Evolutionary conservation across 2,329 filamentous ascomycete species (phyloP).

Genomic region (Aspergillus bombycis): DNA sequence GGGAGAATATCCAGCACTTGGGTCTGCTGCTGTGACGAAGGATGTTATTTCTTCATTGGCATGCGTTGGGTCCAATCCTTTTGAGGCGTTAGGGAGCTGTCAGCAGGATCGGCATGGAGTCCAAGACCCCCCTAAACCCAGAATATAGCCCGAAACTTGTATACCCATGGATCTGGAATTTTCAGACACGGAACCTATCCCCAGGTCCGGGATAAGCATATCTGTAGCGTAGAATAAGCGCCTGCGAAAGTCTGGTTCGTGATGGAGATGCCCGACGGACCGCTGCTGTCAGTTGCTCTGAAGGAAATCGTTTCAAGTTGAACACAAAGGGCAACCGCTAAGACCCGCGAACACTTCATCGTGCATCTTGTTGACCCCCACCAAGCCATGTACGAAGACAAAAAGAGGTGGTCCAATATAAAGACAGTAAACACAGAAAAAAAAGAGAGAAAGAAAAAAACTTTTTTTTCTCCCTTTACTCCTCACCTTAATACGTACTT

Average conservation of each 20-base stretch:
- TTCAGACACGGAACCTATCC: conserved; percentile 11
- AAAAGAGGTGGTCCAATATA: conserved; percentile 7
- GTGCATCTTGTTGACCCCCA: conserved; percentile 23
- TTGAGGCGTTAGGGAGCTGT: not conserved
- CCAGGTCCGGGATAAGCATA: conserved; percentile 30
- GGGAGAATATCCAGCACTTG: not conserved
- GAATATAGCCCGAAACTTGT: conserved; percentile 2
- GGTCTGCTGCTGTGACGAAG: not conserved
- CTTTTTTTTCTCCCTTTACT: not conserved
- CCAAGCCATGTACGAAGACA: conserved; percentile 17
- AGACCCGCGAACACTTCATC: conserved; percentile 26
- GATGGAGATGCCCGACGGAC: conserved; percentile 20
- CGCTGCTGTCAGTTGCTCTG: conserved; percentile 20
- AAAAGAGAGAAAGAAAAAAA: conserved; percentile 1
- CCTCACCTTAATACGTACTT: conserved; percentile 9
- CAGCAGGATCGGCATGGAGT: conserved; percentile 1
- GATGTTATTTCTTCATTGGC: not conserved
- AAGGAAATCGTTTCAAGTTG: not conserved
- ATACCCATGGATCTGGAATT: conserved; percentile 14
- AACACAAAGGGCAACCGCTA: conserved; percentile 21
- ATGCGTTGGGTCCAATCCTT: not conserved
- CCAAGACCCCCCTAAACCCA: conserved; percentile 3
- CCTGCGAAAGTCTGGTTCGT: conserved; percentile 26
- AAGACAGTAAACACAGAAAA: not conserved
- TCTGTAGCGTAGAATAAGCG: conserved; percentile 28